Evolutionary conservation across 2,329 filamentous ascomycete species (phyloP), one percentile per base, ranked within the genome.

Genomic region (Aspergillus japonicus): DNA sequence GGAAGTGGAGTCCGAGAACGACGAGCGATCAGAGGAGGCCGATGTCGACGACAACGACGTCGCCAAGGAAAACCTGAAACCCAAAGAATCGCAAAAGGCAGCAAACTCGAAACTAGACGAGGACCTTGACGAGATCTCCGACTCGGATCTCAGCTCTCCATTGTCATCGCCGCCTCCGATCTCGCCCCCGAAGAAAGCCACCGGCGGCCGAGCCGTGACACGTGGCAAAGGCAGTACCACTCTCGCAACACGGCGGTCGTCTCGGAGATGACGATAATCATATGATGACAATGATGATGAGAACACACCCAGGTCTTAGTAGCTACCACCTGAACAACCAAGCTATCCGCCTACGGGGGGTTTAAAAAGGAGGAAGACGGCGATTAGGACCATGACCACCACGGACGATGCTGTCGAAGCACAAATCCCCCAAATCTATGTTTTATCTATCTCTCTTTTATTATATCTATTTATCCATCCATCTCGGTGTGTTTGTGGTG

Each of bases 21-120:
- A 68, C 50, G 64, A 60, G 49, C 58, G 59, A 44, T 62, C 65
- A 1, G 58, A 68, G 8, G 62, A 60, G 1, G 29, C 67, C 23
- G 57, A 55, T 10, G 59, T 59, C 12, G 54, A 62, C 50, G 71
- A 73, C 6, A 71, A 68, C 3, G 57, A 63, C 2, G 59, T 55
- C 23, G 61, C 64, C 4, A 48, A 67, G n/a, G 64, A 65, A 21
- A 64, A 67, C 39, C 64, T 68, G 54, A 6, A 44, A 48, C 24
- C 61, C 50, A 26, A 55, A 21, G 31, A 19, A 23, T 44, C 54
- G 29, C 42, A 49, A 35, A 49, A 58, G 3, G 57, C 59, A 11
- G 53, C 62, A n/a, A 54, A 63, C 47, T 58, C 59, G 14, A 39
- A 35, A 16, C 16, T 59, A 12, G 54, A 57, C 26, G 14, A 54